A percentile compares a stretch with the other conserved stretches of the same genome.
These are phyloP conservation scores for Pestalotiopsis sp. DNA, from an alignment of 2,329 filamentous ascomycete species.

Conservation along the genomic window DNA sequence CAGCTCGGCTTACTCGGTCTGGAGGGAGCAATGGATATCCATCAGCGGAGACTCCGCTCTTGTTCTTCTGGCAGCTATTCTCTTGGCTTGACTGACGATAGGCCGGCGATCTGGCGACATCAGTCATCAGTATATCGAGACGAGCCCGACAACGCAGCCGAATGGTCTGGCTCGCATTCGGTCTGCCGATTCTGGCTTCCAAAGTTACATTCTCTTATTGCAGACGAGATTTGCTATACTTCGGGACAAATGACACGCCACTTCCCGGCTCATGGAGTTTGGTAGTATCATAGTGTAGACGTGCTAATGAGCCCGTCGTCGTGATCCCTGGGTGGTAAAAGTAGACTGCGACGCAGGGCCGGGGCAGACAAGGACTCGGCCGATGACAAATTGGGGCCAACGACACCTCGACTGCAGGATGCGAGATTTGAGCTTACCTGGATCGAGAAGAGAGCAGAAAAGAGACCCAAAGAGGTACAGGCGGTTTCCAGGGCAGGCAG, in stretches of 20 bases:
- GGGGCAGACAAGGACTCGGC: not conserved
- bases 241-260: not conserved
- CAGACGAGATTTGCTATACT: not conserved
- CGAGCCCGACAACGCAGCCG: too few relatives aligned
- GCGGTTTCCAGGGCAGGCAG: too few relatives aligned
- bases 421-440: not conserved
- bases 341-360: not conserved
- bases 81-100: too few relatives aligned
- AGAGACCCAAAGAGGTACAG: not conserved
- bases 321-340: not conserved
- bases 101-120: too few relatives aligned
- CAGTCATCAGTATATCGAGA: too few relatives aligned
- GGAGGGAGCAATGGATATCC: too few relatives aligned
- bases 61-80: too few relatives aligned
- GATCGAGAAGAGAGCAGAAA: not conserved
- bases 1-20: too few relatives aligned
- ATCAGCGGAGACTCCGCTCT: too few relatives aligned
- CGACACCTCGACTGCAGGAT: not conserved
- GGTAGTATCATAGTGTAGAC: not conserved
- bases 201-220: not conserved
- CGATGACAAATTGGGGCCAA: not conserved
- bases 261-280: not conserved
- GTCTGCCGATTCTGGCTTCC: not conserved
- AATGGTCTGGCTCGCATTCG: too few relatives aligned
- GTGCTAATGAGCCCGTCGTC: too few relatives aligned